phyloP scores from a whole-genome alignment of 2,329 filamentous ascomycete species.

The Xylariaceae sp. region DNA sequence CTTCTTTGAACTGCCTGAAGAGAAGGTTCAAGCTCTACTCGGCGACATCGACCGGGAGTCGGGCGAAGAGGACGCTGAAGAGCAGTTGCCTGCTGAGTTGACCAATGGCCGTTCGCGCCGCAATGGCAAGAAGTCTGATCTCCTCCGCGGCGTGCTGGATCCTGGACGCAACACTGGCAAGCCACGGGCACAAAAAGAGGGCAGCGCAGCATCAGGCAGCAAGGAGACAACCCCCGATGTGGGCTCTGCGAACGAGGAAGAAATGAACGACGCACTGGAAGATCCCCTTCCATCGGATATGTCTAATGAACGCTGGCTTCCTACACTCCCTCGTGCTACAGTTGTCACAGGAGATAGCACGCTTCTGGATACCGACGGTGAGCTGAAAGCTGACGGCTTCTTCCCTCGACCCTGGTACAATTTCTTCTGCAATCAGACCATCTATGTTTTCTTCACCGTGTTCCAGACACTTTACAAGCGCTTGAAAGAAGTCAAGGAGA shows the following conservation, averaged over 20 bases:
- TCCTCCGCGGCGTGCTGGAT: conserved; percentile 84
- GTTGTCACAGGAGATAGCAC: conserved; percentile 54
- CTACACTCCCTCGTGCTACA: conserved; percentile 55
- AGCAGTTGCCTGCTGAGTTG: conserved; percentile 67
- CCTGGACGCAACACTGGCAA: conserved; percentile 69
- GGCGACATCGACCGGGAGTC: conserved; percentile 68
- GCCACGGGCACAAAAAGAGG: conserved; percentile 72
- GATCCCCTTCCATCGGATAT: conserved; percentile 60
- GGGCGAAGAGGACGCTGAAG: conserved; percentile 75
- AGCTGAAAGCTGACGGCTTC: conserved; percentile 72
- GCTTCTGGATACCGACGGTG: conserved; percentile 57
- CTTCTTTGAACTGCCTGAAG: conserved; percentile 74
- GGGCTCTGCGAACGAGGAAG: conserved; percentile 74
- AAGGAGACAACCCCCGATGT: conserved; percentile 87
- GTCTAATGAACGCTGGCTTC: conserved; percentile 64
- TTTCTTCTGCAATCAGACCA: conserved; percentile 85
- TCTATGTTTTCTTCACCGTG: conserved; percentile 93
- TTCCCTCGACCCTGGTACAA: conserved; percentile 81
- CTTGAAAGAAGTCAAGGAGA: conserved; percentile 78
- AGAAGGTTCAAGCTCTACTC: conserved; percentile 64
- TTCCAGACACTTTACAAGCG: conserved; percentile 89
- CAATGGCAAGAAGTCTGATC: conserved; percentile 72
- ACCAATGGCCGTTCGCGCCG: conserved; percentile 67
- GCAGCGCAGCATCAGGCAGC: conserved; percentile 73
- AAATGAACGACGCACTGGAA: conserved; percentile 62